Percentiles rank a stretch among this genome's conserved stretches.
phyloP scores from a whole-genome alignment of 2,329 filamentous ascomycete genomes.

The Phaeosphaeriaceae sp. region DNA sequence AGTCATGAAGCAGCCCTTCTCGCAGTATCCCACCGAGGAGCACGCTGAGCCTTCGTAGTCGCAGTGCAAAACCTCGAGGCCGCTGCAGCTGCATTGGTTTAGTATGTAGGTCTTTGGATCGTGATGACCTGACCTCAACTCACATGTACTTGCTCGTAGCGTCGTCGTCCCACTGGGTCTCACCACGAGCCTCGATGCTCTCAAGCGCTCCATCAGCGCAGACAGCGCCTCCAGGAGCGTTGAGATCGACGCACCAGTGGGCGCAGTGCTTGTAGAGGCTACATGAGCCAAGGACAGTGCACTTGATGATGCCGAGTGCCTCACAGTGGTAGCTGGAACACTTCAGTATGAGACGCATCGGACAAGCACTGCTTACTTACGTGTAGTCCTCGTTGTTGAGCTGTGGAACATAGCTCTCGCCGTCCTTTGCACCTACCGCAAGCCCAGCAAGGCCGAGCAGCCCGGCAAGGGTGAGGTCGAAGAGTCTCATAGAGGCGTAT shows the following conservation, averaged over 20 bases:
- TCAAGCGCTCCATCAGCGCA: not conserved
- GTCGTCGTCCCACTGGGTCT: not conserved
- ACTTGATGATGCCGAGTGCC: not conserved
- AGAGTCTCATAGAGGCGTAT: constrained; percentile 12
- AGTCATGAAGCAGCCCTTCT: constrained; percentile 2
- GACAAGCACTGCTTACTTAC: not conserved
- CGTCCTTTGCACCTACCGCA: not conserved
- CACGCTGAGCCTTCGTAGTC: not conserved
- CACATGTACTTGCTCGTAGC: not conserved
- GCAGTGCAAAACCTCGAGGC: not conserved
- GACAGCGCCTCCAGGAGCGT: not conserved
- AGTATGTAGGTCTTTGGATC: not conserved
- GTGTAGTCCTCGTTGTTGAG: not conserved
- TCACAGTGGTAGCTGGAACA: not conserved
- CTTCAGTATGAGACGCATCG: not conserved
- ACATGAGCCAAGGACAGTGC: not conserved
- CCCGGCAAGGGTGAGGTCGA: constrained; percentile 5
- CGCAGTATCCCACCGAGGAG: constrained; percentile 2
- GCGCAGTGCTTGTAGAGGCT: not conserved
- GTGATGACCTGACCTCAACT: not conserved
- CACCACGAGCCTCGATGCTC: not conserved
- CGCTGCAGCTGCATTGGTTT: not conserved
- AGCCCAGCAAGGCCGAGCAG: constrained; percentile 9
- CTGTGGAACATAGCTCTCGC: not conserved
- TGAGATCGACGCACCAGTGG: not conserved